phyloP scores from a whole-genome alignment of 2,329 filamentous ascomycete species.

The Monosporascus sp. region DNA sequence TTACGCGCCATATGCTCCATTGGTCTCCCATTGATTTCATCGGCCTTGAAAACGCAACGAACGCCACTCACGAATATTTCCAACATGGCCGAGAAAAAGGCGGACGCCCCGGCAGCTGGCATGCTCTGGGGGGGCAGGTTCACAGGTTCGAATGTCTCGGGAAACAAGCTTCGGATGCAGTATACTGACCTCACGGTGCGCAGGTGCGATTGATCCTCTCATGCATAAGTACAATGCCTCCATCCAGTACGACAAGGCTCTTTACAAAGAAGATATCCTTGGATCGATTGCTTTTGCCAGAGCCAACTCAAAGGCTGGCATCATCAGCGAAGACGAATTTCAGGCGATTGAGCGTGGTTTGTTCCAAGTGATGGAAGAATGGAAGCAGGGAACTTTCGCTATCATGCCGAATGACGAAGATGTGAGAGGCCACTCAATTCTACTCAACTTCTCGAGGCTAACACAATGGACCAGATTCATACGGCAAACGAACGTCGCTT shows the following conservation, averaged over 20 bases:
- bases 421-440: conserved; percentile 23
- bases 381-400: conserved; percentile 43
- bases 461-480: conserved; percentile 28
- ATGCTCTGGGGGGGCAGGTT: conserved; percentile 60
- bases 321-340: conserved; percentile 70
- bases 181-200: conserved; percentile 22
- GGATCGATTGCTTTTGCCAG: conserved; percentile 78
- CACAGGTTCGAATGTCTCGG: conserved; percentile 38
- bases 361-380: conserved; percentile 48
- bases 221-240: conserved; percentile 84
- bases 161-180: conserved; percentile 6
- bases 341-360: conserved; percentile 68
- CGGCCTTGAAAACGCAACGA: conserved; percentile 2
- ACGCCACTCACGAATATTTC: conserved; percentile 4
- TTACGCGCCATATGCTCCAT: not conserved
- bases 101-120: conserved; percentile 14
- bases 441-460: conserved; percentile 11
- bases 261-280: conserved; percentile 76
- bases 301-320: conserved; percentile 70
- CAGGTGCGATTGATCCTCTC: conserved; percentile 75
- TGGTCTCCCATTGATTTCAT: conserved; percentile 7
- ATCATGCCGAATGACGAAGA: conserved; percentile 52
- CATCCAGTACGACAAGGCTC: conserved; percentile 70
- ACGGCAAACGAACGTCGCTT: conserved; percentile 43
- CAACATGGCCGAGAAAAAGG: conserved; percentile 14